A percentile compares a stretch with the other conserved stretches of the same genome.
Conservation (phyloP, 1,139 yeast species). For the Geotrichum citri-aurantii region DNA sequence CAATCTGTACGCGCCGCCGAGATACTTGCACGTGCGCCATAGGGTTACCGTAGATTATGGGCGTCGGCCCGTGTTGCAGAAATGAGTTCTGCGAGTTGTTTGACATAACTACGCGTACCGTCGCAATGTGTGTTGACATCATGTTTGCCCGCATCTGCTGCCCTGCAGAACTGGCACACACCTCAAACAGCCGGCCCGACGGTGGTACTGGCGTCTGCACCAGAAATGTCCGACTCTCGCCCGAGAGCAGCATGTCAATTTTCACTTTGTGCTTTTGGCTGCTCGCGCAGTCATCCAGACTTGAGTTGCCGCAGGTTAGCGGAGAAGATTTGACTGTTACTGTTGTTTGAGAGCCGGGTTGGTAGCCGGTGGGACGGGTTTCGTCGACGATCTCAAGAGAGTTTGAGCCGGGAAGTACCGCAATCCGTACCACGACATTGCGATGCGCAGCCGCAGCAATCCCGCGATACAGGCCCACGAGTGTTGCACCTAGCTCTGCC, state of each 20-base stretch:
- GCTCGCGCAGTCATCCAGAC: neutral
- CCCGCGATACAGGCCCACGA: constrained; percentile 2
- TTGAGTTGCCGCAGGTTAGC: neutral
- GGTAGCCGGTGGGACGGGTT: neutral
- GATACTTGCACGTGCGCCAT: neutral
- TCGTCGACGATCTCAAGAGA: neutral
- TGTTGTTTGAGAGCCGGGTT: neutral
- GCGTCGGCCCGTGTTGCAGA: neutral
- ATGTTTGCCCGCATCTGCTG: neutral
- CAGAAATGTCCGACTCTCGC: constrained; percentile 21
- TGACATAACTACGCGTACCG: neutral
- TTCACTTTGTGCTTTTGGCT: constrained; percentile 4
- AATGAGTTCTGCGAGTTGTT: neutral
- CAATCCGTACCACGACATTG: neutral
- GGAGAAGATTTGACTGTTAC: constrained; percentile 5
- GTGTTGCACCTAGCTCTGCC: neutral
- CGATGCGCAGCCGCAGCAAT: neutral
- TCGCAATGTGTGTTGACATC: neutral
- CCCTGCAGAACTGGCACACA: neutral
- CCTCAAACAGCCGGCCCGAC: neutral
- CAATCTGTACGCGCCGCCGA: constrained; percentile 3
- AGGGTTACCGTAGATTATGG: constrained; percentile 5
- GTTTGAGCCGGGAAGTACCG: neutral
- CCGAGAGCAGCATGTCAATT: constrained; percentile 20
- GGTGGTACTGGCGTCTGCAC: constrained; percentile 18